Percentiles rank a stretch among this genome's conserved stretches.
Evolutionary conservation across 768 basidiomycete species (phyloP).

Genomic region (Psilocybe subaeruginosa): DNA sequence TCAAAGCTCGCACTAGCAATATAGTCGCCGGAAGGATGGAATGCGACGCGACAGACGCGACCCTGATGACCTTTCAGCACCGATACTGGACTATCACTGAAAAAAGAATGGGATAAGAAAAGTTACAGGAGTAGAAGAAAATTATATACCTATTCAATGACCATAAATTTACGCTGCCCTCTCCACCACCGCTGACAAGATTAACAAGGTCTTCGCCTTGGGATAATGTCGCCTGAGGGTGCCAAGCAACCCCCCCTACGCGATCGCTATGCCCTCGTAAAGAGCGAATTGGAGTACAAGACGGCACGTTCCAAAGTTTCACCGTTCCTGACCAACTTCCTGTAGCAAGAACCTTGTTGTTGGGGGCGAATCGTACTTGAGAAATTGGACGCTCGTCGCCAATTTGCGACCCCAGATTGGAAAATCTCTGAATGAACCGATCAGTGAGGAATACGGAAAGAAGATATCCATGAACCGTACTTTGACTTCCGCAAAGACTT

Average conservation of each 20-base stretch:
- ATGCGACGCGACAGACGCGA: slow-evolving; percentile 91
- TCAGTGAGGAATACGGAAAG: background rate
- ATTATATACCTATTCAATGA: slow-evolving; percentile 72
- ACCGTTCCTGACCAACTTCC: slow-evolving; percentile 96
- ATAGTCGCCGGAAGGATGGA: slow-evolving; percentile 95
- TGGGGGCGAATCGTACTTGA: slow-evolving; percentile 92
- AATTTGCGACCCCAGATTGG: slow-evolving; percentile 95
- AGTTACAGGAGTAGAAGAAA: background rate
- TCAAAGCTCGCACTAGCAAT: slow-evolving; percentile 96
- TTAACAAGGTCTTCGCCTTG: slow-evolving; percentile 70
- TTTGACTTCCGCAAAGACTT: slow-evolving; percentile 87
- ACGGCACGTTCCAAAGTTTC: slow-evolving; percentile 95
- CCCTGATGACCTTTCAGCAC: slow-evolving; percentile 87
- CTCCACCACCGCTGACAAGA: slow-evolving; percentile 90
- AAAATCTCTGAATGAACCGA: slow-evolving; percentile 62
- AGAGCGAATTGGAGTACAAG: slow-evolving; percentile 78
- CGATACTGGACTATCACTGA: slow-evolving; percentile 84
- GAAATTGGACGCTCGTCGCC: slow-evolving; percentile 96
- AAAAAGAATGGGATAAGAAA: background rate
- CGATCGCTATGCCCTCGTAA: slow-evolving; percentile 87
- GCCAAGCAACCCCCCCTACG: slow-evolving; percentile 97
- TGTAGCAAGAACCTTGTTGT: slow-evolving; percentile 85
- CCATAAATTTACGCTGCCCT: slow-evolving; percentile 87
- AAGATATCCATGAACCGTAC: slow-evolving; percentile 42
- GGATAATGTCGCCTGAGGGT: slow-evolving; percentile 86